Conservation (phyloP, 768 basidiomycete genomes). For the Hebeloma cylindrosporum region DNA sequence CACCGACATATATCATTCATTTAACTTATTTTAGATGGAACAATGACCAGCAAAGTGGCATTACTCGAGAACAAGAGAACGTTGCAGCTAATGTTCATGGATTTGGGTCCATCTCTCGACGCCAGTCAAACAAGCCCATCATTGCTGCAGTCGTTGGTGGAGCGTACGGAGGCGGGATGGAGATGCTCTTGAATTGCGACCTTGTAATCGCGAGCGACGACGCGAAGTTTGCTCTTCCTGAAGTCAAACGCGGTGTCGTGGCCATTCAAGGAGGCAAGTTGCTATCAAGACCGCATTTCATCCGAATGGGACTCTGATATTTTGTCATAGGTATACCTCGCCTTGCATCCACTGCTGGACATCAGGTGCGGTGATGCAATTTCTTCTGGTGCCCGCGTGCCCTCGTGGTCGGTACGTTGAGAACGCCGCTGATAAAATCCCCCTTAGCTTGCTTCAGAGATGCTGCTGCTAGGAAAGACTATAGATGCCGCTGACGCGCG, state of each 20-base stretch:
- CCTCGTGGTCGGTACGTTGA: constrained; percentile 3
- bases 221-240: constrained; percentile 72
- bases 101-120: constrained; percentile 73
- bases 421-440: constrained; percentile 16
- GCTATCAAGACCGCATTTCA: not conserved
- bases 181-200: constrained; percentile 75
- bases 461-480: constrained; percentile 72
- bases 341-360: constrained; percentile 62
- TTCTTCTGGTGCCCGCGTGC: not conserved
- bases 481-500: constrained; percentile 68
- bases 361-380: constrained; percentile 59
- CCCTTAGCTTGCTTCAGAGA: constrained; percentile 66
- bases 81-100: constrained; percentile 48
- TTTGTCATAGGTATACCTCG: constrained; percentile 66
- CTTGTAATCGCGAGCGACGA: constrained; percentile 67
- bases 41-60: constrained; percentile 45
- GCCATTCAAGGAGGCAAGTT: constrained; percentile 68
- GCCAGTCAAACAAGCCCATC: constrained; percentile 67
- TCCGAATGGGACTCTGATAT: too few species aligned
- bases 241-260: constrained; percentile 76
- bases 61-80: constrained; percentile 43
- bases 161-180: constrained; percentile 65
- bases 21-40: constrained; percentile 56
- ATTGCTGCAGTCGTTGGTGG: constrained; percentile 83
- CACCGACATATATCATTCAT: too few species aligned